Evolutionary conservation across 1,284 basidiomycete species (phyloP).

Genomic region (Takashimella tepidaria): DNA sequence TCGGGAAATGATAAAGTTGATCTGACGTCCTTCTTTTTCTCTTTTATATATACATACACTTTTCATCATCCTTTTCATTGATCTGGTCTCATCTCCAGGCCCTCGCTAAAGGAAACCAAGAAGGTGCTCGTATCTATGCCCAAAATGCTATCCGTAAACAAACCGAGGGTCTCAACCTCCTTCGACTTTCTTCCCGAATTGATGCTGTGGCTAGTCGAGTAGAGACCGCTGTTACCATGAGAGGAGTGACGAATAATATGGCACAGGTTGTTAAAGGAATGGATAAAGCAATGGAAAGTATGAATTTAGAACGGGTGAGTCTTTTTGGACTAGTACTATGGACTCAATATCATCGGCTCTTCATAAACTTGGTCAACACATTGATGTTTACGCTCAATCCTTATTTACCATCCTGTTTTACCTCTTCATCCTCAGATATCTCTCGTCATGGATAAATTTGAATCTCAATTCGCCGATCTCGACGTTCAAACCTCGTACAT

Average conservation of each 20-base stretch:
- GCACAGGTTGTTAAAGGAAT: constrained; percentile 93
- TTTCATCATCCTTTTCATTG: neutral
- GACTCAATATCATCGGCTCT: no score
- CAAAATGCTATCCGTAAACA: constrained; percentile 99
- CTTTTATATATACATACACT: neutral
- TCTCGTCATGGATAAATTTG: constrained; percentile 98
- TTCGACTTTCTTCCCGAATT: constrained; percentile 81
- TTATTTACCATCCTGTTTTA: neutral
- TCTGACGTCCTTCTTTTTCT: constrained; percentile 1
- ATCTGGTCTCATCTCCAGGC: constrained; percentile 67
- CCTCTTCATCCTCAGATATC: constrained; percentile 79
- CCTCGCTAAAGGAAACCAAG: constrained; percentile 90
- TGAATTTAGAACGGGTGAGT: constrained; percentile 93
- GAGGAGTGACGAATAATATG: constrained; percentile 82
- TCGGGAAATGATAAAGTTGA: neutral
- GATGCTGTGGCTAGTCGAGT: constrained; percentile 96
- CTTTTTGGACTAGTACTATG: no score
- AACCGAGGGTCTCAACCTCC: constrained; percentile 84
- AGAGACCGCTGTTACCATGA: constrained; percentile 99
- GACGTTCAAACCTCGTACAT: constrained; percentile 98
- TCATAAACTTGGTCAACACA: no score
- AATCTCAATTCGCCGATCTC: constrained; percentile 90
- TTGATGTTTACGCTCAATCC: neutral
- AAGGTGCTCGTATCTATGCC: constrained; percentile 98
- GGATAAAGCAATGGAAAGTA: constrained; percentile 98